Evolutionary conservation across 192 early-diverging fungal species (phyloP).

Genomic region (Coemansia sp.): DNA sequence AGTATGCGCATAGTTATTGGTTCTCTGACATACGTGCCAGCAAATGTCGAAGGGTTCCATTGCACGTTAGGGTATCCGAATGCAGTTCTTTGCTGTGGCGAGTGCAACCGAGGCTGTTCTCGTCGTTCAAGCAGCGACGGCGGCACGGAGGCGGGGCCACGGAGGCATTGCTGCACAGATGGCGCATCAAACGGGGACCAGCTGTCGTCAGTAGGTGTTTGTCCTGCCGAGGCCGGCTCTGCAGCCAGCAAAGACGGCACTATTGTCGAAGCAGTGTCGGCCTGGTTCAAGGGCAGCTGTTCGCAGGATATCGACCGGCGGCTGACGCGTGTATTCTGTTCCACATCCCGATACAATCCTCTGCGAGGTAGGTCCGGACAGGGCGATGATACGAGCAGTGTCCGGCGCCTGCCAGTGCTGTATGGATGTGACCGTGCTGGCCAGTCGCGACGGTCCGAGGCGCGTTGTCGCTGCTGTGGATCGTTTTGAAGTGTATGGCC

Average conservation of each 20-base stretch:
- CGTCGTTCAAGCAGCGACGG: conserved; percentile 15
- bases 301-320: no score
- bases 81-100: neutral
- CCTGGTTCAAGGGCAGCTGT: no score
- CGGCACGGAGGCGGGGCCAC: neutral
- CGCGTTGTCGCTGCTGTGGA: no score
- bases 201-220: conserved; percentile 4
- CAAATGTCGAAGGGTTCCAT: conserved; percentile 2
- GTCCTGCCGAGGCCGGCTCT: neutral
- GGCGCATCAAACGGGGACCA: conserved; percentile 35
- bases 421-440: conserved; percentile 25
- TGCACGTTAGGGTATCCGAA: neutral
- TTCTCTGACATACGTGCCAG: conserved; percentile 28
- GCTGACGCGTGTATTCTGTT: no score
- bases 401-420: no score
- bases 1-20: conserved; percentile 24
- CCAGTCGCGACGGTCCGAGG: no score
- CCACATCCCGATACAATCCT: no score
- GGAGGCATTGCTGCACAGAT: conserved; percentile 13
- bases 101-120: conserved; percentile 13
- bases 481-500: conserved; percentile 17
- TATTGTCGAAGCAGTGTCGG: no score
- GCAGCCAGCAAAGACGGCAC: no score
- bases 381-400: no score
- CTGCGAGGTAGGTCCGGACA: no score